Percentiles rank a stretch among this genome's conserved stretches.
These are phyloP conservation scores for Triadica sebifera DNA, from an alignment of 345 rosid genomes.

Conservation along the genomic window DNA sequence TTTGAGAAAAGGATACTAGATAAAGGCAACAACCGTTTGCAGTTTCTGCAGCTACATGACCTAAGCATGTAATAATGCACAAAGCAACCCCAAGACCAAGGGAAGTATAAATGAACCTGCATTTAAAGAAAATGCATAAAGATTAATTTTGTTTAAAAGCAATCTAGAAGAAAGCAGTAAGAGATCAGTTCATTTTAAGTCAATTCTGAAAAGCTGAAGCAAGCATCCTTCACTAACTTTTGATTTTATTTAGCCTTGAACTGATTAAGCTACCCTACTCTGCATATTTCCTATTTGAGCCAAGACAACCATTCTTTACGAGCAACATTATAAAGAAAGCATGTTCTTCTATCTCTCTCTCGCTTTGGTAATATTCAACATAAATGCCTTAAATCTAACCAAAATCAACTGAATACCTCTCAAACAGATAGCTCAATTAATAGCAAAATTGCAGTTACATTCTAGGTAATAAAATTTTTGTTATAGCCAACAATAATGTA, in stretches of 20 bases:
- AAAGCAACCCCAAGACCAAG: slow-evolving; percentile 68
- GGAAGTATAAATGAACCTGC: slow-evolving; percentile 78
- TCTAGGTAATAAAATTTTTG: background rate
- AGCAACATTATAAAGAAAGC: background rate
- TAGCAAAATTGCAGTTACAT: background rate
- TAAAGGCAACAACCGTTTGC: slow-evolving; percentile 83
- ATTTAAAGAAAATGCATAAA: slow-evolving; percentile 20
- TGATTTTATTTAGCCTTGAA: too few species aligned
- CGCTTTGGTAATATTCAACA: background rate
- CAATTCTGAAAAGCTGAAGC: too few species aligned
- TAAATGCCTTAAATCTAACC: too few species aligned
- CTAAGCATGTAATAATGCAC: slow-evolving; percentile 68
- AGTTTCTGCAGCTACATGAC: slow-evolving; percentile 91
- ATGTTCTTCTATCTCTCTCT: background rate
- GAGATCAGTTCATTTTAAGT: too few species aligned
- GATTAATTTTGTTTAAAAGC: slow-evolving; percentile 8
- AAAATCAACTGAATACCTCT: background rate
- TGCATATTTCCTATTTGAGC: too few species aligned
- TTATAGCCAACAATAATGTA: background rate
- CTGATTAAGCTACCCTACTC: too few species aligned
- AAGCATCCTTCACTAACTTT: too few species aligned
- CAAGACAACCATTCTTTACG: too few species aligned
- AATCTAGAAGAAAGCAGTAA: too few species aligned
- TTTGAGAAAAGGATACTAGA: slow-evolving; percentile 60
- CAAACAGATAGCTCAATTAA: background rate